Evolutionary conservation across 805 yeast genomes (phyloP).

Genomic region (Candida taoyuanica): DNA sequence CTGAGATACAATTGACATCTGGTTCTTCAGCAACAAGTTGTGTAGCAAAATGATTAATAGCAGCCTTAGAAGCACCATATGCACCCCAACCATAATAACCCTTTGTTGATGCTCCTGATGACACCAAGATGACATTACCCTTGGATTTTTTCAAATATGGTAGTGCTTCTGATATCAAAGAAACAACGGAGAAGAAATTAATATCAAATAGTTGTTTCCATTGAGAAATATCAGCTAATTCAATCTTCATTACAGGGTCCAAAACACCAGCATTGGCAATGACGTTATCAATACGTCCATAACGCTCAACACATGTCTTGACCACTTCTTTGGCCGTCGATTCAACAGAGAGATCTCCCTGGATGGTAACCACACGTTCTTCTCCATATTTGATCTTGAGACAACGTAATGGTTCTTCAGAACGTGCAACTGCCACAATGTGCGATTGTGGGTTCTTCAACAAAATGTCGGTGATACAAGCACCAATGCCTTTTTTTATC

Average conservation of each 20-base stretch:
- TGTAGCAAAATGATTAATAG: conserved; percentile 69
- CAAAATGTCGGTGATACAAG: conserved; percentile 59
- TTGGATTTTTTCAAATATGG: conserved; percentile 51
- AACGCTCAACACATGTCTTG: conserved; percentile 39
- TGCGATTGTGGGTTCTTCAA: conserved; percentile 31
- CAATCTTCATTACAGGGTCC: conserved; percentile 64
- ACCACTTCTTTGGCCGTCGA: conserved; percentile 36
- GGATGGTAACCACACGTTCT: conserved; percentile 45
- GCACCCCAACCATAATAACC: conserved; percentile 80
- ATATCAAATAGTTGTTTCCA: conserved; percentile 70
- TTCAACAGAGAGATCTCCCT: conserved; percentile 57
- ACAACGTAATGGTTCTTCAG: conserved; percentile 41
- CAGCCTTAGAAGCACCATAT: conserved; percentile 89
- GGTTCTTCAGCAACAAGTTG: conserved; percentile 68
- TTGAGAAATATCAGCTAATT: conserved; percentile 43
- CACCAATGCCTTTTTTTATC: conserved; percentile 61
- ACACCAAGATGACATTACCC: conserved; percentile 73
- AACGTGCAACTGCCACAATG: conserved; percentile 72
- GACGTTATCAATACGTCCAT: conserved; percentile 57
- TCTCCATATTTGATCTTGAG: conserved; percentile 42
- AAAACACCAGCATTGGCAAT: conserved; percentile 81
- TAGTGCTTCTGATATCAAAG: conserved; percentile 47
- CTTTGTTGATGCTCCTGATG: conserved; percentile 80
- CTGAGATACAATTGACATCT: conserved; percentile 53
- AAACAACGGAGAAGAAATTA: conserved; percentile 73